phyloP scores from a whole-genome alignment of 306 rosid genomes.

The Prunus dulcis region DNA sequence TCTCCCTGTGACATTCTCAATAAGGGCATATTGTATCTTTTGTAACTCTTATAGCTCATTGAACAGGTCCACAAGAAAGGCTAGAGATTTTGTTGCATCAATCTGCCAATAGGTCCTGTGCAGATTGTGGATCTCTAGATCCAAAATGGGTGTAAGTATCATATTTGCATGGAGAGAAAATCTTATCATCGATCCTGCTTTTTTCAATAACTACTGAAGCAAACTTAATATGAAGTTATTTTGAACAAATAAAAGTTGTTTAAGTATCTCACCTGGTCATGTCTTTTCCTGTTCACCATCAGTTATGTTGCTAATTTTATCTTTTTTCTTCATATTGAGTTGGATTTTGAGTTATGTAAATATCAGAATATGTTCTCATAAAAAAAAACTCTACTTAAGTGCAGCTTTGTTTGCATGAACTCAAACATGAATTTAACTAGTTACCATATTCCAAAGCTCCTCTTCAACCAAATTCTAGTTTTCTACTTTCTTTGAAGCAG shows the following conservation, averaged over 20 bases:
- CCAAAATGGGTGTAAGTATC: slow-evolving; percentile 96
- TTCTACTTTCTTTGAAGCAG: background rate
- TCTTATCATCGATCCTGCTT: background rate
- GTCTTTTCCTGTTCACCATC: background rate
- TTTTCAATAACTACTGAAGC: background rate
- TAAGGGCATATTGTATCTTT: slow-evolving; percentile 3
- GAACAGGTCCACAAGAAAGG: slow-evolving; percentile 62
- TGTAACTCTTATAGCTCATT: slow-evolving; percentile 18
- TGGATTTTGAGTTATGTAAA: background rate
- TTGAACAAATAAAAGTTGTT: background rate
- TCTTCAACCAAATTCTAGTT: background rate
- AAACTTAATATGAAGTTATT: background rate
- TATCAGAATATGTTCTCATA: background rate
- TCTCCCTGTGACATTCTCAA: background rate
- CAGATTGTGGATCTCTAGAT: slow-evolving; percentile 89
- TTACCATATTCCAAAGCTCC: background rate
- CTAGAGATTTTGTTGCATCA: slow-evolving; percentile 49
- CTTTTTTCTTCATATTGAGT: background rate
- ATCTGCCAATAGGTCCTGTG: slow-evolving; percentile 58
- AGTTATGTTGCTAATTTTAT: background rate
- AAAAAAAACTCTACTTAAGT: background rate
- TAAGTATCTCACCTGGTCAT: background rate
- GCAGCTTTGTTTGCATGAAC: background rate
- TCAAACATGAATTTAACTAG: background rate
- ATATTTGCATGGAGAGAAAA: background rate